Conservation (phyloP, 2,329 filamentous ascomycete genomes). For the Fusarium paranaense region DNA sequence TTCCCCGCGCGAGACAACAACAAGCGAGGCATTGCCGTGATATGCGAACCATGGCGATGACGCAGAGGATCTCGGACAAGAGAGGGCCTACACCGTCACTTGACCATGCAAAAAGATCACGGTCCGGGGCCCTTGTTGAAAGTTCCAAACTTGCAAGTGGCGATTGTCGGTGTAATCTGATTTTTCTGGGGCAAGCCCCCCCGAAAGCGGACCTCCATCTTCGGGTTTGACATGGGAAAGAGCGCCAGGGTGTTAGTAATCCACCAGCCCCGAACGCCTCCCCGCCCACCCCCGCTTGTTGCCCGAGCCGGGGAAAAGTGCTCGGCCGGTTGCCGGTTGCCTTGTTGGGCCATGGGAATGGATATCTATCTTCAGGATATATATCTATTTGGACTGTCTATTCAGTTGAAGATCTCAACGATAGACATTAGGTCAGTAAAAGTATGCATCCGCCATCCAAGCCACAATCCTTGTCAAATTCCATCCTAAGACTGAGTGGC, state of each 20-base stretch:
- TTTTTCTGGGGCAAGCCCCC: not conserved
- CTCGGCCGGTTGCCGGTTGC: constrained; percentile 4
- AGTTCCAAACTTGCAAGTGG: constrained; percentile 2
- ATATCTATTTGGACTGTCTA: not conserved
- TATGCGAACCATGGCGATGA: constrained; percentile 6
- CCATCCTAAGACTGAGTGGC: not conserved
- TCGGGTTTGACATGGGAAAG: constrained; percentile 1
- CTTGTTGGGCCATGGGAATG: not conserved
- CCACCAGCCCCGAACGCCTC: constrained; percentile 10
- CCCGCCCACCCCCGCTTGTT: constrained; percentile 23
- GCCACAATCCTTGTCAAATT: not conserved
- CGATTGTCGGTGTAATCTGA: constrained; percentile 16
- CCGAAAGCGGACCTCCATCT: constrained; percentile 33
- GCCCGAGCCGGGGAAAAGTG: constrained; percentile 18
- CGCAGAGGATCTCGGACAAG: not conserved
- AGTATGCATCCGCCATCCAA: not conserved
- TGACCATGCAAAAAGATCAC: not conserved
- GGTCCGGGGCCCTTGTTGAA: not conserved
- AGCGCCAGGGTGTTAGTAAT: not conserved
- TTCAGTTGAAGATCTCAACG: not conserved
- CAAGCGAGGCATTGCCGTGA: constrained; percentile 21
- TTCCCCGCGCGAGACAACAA: not conserved
- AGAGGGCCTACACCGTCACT: not conserved
- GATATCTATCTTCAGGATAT: too few relatives aligned
- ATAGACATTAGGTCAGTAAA: not conserved